Percentiles rank a stretch among this genome's conserved stretches.
Conservation (phyloP, 805 yeast species). For the Tetrapisispora taiwanensis region DNA sequence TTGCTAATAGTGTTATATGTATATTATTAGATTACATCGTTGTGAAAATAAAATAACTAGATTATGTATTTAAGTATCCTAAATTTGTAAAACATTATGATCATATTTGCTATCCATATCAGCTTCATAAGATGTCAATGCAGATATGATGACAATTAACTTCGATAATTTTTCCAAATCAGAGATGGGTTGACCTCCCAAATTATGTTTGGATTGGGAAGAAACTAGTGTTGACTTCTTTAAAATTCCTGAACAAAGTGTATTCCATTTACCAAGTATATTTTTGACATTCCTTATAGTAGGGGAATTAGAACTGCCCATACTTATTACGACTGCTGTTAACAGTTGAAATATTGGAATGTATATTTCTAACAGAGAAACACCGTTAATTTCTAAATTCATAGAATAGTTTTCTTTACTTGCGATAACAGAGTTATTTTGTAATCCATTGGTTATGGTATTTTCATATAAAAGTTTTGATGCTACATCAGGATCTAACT, state of each 20-base stretch:
- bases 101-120: background rate
- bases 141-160: slow-evolving; percentile 43
- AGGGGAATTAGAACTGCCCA: slow-evolving; percentile 65
- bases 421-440: slow-evolving; percentile 35
- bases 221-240: slow-evolving; percentile 42
- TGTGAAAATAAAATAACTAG: no score
- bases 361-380: slow-evolving; percentile 57
- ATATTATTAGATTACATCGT: no score
- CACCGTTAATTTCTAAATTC: slow-evolving; percentile 24
- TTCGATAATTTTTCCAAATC: slow-evolving; percentile 46
- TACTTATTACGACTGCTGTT: slow-evolving; percentile 54
- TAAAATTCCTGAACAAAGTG: slow-evolving; percentile 49
- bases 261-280: slow-evolving; percentile 43
- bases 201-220: slow-evolving; percentile 18
- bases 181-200: slow-evolving; percentile 11
- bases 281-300: slow-evolving; percentile 44
- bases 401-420: slow-evolving; percentile 43
- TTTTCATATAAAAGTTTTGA: slow-evolving; percentile 41
- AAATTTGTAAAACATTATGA: background rate
- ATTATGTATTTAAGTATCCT: no score
- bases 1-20: no score
- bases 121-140: slow-evolving; percentile 31
- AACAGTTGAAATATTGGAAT: slow-evolving; percentile 68
- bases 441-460: slow-evolving; percentile 21
- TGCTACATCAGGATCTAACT: slow-evolving; percentile 74